Percentiles rank a stretch among this genome's conserved stretches.
These are phyloP conservation scores for Lentinula aciculospora DNA, from an alignment of 768 basidiomycete species.

Conservation along the genomic window DNA sequence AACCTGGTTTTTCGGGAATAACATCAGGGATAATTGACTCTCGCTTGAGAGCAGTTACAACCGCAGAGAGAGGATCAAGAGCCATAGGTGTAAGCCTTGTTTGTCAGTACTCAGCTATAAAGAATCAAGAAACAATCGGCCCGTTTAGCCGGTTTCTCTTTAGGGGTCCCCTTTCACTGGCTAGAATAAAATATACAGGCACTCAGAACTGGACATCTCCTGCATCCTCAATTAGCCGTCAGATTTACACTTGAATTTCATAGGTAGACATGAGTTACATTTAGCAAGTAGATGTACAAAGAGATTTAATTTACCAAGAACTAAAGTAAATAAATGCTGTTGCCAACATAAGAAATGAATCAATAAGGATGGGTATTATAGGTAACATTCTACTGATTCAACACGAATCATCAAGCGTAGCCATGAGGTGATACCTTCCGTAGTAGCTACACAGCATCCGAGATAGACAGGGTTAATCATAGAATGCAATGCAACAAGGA, in stretches of 20 bases:
- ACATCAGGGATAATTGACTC: constrained; percentile 43
- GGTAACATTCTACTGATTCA: not conserved
- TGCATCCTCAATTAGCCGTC: no score
- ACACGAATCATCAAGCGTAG: not conserved
- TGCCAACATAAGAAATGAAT: no score
- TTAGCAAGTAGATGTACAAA: no score
- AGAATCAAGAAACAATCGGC: not conserved
- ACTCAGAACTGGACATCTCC: no score
- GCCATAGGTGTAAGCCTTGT: not conserved
- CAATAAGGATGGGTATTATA: no score
- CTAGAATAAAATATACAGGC: no score
- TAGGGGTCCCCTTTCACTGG: no score
- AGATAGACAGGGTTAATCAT: not conserved
- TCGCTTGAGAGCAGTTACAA: constrained; percentile 27
- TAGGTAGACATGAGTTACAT: no score
- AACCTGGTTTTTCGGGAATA: constrained; percentile 24
- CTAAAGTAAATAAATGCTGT: no score
- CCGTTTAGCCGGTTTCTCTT: no score
- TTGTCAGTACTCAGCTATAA: not conserved
- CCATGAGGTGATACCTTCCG: not conserved
- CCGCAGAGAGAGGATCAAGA: constrained; percentile 25
- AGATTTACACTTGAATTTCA: no score
- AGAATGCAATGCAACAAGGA: not conserved
- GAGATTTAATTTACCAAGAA: no score
- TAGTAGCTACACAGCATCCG: constrained; percentile 2